Conservation (phyloP, 805 yeast genomes). For the Debaryomyces prosopidis region DNA sequence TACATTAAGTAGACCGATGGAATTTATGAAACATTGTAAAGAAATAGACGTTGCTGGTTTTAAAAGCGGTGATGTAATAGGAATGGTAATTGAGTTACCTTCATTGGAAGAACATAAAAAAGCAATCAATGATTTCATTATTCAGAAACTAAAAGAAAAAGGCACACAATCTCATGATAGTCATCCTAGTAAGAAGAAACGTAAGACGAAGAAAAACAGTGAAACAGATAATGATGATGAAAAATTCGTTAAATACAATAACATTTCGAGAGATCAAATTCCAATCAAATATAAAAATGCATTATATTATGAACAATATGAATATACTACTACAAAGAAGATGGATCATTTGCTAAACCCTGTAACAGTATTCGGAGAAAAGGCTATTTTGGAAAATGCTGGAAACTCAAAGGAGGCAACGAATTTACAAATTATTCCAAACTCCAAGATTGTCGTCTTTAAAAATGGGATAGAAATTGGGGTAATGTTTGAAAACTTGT, state of each 20-base stretch:
- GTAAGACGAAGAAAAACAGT: constrained; percentile 14
- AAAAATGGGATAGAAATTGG: constrained; percentile 76
- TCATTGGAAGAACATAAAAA: constrained; percentile 42
- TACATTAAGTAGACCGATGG: constrained; percentile 68
- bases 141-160: constrained; percentile 3
- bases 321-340: constrained; percentile 65
- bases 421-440: constrained; percentile 48
- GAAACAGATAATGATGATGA: constrained; percentile 15
- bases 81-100: constrained; percentile 75
- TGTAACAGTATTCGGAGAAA: constrained; percentile 68
- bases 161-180: constrained; percentile 5
- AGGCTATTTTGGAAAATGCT: constrained; percentile 54
- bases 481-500: constrained; percentile 62
- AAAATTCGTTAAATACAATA: constrained; percentile 26
- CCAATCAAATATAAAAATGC: constrained; percentile 82
- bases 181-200: constrained; percentile 11
- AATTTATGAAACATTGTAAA: constrained; percentile 38
- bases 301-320: constrained; percentile 81
- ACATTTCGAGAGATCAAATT: constrained; percentile 75
- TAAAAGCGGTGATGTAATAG: constrained; percentile 77
- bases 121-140: constrained; percentile 35
- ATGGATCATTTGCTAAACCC: constrained; percentile 78
- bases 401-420: constrained; percentile 17
- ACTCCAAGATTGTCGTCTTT: constrained; percentile 66
- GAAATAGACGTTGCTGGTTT: constrained; percentile 45